phyloP scores from a whole-genome alignment of 352 stramenopile species.

The Pythium phragmiticola region DNA sequence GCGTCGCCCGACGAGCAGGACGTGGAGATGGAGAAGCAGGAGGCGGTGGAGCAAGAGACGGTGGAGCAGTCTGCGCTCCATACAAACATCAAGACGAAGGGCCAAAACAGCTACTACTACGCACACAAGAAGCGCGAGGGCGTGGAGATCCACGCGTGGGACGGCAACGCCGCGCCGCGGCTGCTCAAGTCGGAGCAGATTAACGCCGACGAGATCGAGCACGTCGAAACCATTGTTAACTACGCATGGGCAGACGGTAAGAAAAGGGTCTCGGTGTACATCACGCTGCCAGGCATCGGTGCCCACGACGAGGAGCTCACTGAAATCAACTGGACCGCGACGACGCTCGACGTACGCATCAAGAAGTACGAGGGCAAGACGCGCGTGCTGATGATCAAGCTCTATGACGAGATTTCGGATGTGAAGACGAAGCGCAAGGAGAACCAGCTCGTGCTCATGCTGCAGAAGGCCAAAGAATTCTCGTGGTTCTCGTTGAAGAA shows the following conservation, averaged over 20 bases:
- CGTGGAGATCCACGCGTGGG: conserved; percentile 81
- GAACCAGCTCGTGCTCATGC: conserved; percentile 74
- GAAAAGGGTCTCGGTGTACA: conserved; percentile 76
- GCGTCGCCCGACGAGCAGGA: conserved; percentile 17
- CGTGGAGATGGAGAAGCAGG: conserved; percentile 15
- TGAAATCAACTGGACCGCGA: conserved; percentile 63
- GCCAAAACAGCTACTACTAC: conserved; percentile 88
- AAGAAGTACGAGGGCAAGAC: conserved; percentile 70
- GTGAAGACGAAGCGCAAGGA: conserved; percentile 79
- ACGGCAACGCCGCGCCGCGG: conserved; percentile 71
- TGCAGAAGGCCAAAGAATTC: conserved; percentile 77
- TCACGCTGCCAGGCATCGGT: conserved; percentile 67
- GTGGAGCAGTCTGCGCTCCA: conserved; percentile 58
- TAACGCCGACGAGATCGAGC: conserved; percentile 34
- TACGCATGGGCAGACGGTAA: conserved; percentile 85
- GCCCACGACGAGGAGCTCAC: conserved; percentile 60
- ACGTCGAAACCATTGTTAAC: conserved; percentile 58
- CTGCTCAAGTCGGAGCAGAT: conserved; percentile 62
- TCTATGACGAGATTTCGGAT: conserved; percentile 82
- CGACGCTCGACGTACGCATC: conserved; percentile 57
- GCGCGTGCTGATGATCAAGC: conserved; percentile 63
- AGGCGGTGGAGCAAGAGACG: neutral
- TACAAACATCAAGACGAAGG: conserved; percentile 80
- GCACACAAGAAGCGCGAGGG: conserved; percentile 81
- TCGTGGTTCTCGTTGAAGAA: conserved; percentile 87